Base-by-base conservation (phyloP, 768 basidiomycete species). In the Podaxis sp. region DNA sequence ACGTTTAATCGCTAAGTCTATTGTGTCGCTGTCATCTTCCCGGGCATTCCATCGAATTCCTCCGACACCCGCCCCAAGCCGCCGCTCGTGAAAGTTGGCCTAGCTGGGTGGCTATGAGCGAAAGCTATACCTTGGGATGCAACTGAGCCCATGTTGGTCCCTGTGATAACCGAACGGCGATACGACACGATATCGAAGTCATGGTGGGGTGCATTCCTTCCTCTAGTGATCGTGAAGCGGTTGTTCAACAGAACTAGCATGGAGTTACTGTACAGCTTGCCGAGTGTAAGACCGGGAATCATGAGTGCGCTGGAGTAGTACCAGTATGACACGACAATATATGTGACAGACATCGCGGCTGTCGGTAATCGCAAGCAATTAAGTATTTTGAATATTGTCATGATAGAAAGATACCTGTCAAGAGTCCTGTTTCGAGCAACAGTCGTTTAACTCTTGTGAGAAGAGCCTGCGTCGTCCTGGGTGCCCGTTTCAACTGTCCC, bases 221-320 rank as follows among this genome's bases (percentile, higher is more conserved):
- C 57, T 9, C 48, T 48, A 3, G 14, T 4, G 18, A 58, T 58
- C 2, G 21, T 50, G 21, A 50, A 50, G 7, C 57, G 57, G 37
- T 58, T 58, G 46, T 58, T 58, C 10, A 58, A 25, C 21, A 58
- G 36, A 23, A 58, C 57, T 3, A 58, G 47, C 36, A 58, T 58
- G 10, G 57, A 48, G 47, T 32, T 38, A 21, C 47, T 32, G 9
- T 48, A 58, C 4, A 58, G 32, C n/a, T 57, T 57, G 40, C 44
- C 44, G 25, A 57, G 42, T 4, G 55, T 27, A 18, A 57, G 32
- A 10, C 55, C 55, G 1, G 55, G 55, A 28, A 57, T 28, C 28
- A 57, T 16, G 16, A 46, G 47, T 46, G 42, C 23, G 4, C 32
- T 28, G 11, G 16, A 6, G 27, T 44, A 23, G 11, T 37, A 21